Evolutionary conservation across 164 flowering plant species (phyloP).

Genomic region (Stephania japonica): DNA sequence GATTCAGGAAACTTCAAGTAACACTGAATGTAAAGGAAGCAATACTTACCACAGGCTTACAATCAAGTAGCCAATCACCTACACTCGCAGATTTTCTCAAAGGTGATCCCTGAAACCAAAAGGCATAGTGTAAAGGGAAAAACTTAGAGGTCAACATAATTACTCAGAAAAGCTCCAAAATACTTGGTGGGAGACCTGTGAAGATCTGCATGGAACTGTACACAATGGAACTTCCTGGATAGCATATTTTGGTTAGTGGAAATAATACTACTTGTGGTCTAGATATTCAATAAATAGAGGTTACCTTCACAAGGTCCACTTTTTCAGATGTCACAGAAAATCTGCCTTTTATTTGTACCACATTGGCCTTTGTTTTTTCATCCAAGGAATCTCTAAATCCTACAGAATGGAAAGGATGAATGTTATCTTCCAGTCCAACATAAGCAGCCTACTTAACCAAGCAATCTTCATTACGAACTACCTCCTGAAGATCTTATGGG

Average conservation of each 20-base stretch:
- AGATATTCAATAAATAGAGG: constrained; percentile 13
- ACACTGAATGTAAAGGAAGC: constrained; percentile 1
- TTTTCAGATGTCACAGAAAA: constrained; percentile 98
- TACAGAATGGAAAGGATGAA: constrained; percentile 19
- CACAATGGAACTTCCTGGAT: constrained; percentile 69
- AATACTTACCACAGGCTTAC: constrained; percentile 58
- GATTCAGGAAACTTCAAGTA: background rate
- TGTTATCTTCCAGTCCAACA: background rate
- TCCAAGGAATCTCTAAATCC: constrained; percentile 86
- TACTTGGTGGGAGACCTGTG: constrained; percentile 45
- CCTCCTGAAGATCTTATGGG: constrained; percentile 96
- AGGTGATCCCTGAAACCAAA: constrained; percentile 65
- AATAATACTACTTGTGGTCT: background rate
- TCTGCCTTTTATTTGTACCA: constrained; percentile 93
- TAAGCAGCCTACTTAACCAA: background rate
- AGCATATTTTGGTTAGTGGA: constrained; percentile 28
- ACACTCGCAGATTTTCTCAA: constrained; percentile 96
- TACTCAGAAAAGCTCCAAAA: constrained; percentile 6
- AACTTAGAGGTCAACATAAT: background rate
- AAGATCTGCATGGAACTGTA: constrained; percentile 54
- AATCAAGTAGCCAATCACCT: constrained; percentile 78
- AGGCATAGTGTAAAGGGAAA: constrained; percentile 15
- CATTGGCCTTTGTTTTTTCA: constrained; percentile 77
- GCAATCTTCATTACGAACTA: constrained; percentile 15
- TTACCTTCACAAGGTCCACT: constrained; percentile 87